These are phyloP conservation scores for Solanum chmielewskii DNA, from an alignment of 257 asterid genomes.

Conservation along the genomic window DNA sequence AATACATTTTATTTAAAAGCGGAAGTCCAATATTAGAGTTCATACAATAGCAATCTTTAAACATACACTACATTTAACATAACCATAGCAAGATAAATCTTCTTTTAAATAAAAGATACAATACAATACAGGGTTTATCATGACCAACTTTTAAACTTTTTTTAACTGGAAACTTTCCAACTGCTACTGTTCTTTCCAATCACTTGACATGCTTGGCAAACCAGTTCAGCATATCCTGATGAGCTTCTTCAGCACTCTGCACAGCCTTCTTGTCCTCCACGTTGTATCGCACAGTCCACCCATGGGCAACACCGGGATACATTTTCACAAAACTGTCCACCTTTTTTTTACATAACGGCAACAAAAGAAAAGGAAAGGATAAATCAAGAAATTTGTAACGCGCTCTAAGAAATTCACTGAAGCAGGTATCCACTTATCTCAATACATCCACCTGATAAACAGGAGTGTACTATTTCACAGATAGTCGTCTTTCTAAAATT, in stretches of 20 bases:
- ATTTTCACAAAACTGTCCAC: neutral
- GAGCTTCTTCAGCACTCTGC: slow-evolving; percentile 1
- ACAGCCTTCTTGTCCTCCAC: neutral
- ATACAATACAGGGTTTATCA: neutral
- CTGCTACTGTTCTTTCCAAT: neutral
- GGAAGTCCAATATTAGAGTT: neutral
- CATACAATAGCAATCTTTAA: too few species aligned
- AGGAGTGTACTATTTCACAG: neutral
- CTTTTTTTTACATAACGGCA: neutral
- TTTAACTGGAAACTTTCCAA: too few species aligned
- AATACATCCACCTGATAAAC: neutral
- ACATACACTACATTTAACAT: neutral
- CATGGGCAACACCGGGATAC: neutral
- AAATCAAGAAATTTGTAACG: neutral
- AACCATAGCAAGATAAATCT: neutral
- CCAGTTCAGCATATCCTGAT: neutral
- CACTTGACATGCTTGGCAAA: neutral
- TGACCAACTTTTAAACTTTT: neutral
- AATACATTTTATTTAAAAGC: too few species aligned
- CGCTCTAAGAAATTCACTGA: neutral
- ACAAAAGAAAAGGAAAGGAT: neutral
- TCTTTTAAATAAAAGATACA: neutral
- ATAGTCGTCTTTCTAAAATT: neutral
- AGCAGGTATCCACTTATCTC: neutral
- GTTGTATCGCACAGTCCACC: slow-evolving; percentile 2